phyloP scores from a whole-genome alignment of 805 yeast species.

The Monosporozyma solicola region DNA sequence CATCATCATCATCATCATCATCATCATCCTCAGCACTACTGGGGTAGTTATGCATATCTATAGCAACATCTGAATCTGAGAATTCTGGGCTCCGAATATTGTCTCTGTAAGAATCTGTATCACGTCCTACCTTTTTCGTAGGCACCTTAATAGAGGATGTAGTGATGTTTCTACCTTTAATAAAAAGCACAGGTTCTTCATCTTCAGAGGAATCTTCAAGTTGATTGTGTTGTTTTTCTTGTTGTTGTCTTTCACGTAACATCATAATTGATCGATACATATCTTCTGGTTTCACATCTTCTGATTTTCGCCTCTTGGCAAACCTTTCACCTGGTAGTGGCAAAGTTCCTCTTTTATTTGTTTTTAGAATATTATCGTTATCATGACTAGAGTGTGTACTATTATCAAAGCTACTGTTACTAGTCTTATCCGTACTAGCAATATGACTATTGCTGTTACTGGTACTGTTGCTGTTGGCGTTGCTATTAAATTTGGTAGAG shows the following conservation, averaged over 20 bases:
- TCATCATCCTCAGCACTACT: neutral
- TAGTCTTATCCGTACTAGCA: neutral
- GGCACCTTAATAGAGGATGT: slow-evolving; percentile 3
- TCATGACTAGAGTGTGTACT: neutral
- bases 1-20: neutral
- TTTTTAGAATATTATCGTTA: neutral
- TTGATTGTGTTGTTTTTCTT: slow-evolving; percentile 19
- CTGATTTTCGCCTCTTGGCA: slow-evolving; percentile 27
- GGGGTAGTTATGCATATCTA: slow-evolving; percentile 7
- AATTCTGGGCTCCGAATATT: neutral
- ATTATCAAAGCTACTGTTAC: neutral
- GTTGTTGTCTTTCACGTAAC: slow-evolving; percentile 50
- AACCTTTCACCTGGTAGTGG: slow-evolving; percentile 24
- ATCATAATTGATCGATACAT: slow-evolving; percentile 76
- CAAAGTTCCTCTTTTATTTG: neutral
- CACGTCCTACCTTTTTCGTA: neutral
- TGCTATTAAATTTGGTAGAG: neutral
- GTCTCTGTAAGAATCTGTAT: slow-evolving; percentile 1
- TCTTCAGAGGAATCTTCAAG: slow-evolving; percentile 29
- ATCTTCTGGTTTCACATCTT: slow-evolving; percentile 70
- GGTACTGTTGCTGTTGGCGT: neutral
- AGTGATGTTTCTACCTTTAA: slow-evolving; percentile 50
- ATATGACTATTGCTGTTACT: neutral
- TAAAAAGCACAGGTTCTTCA: slow-evolving; percentile 70
- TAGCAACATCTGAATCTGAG: slow-evolving; percentile 3